These are phyloP conservation scores for Trifolium fragiferum DNA, from an alignment of 306 rosid species.

Conservation along the genomic window DNA sequence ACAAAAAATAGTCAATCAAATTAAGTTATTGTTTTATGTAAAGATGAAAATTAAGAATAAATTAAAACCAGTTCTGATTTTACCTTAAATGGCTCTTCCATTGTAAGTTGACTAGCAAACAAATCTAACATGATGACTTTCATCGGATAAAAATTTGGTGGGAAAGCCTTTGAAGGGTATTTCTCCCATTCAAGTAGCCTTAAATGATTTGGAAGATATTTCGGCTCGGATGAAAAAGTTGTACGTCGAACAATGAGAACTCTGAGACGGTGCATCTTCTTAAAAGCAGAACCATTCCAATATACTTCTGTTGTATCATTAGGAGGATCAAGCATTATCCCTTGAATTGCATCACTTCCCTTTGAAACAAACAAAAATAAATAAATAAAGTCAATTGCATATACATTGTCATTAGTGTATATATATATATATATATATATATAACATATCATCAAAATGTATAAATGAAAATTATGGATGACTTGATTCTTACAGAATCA, in stretches of 20 bases:
- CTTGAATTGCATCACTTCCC: constrained; percentile 28
- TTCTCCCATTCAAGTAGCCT: constrained; percentile 27
- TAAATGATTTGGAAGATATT: constrained; percentile 31
- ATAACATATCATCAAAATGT: no score
- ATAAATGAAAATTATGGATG: neutral
- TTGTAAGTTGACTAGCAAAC: neutral
- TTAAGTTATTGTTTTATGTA: neutral
- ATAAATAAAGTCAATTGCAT: neutral
- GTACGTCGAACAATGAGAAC: constrained; percentile 27
- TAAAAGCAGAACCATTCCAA: neutral
- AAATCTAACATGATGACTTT: neutral
- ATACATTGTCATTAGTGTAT: neutral
- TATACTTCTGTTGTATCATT: neutral
- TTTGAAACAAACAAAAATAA: neutral
- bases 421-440: no score
- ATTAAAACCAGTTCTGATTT: neutral
- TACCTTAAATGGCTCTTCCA: constrained; percentile 29
- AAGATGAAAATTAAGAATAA: no score
- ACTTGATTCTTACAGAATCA: constrained; percentile 8
- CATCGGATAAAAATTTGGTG: neutral
- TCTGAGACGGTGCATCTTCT: constrained; percentile 30
- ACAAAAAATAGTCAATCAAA: neutral
- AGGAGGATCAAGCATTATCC: constrained; percentile 32
- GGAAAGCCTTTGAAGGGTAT: neutral
- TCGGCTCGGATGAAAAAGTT: neutral